A percentile compares a stretch with the other conserved stretches of the same genome.
Evolutionary conservation across 1,139 yeast genomes (phyloP).

Genomic region (Ogataea hybrid): DNA sequence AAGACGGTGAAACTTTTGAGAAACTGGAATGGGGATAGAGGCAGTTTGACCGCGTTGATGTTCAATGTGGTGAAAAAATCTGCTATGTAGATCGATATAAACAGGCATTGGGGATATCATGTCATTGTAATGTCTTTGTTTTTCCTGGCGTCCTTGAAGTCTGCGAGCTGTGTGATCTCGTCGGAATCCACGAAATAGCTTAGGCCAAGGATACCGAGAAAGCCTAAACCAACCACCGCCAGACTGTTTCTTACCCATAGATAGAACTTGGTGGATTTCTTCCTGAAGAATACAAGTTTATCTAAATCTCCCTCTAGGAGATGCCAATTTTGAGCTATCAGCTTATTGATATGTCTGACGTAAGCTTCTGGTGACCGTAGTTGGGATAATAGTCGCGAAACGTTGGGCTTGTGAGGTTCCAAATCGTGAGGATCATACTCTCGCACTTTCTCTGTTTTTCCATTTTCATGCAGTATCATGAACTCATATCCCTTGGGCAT

Average conservation of each 20-base stretch:
- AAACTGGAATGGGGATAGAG: conserved; percentile 79
- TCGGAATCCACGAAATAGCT: conserved; percentile 21
- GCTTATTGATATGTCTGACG: conserved; percentile 34
- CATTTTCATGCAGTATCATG: conserved; percentile 45
- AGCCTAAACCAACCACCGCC: conserved; percentile 31
- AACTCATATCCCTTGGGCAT: conserved; percentile 34
- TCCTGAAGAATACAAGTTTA: conserved; percentile 38
- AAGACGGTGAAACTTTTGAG: conserved; percentile 59
- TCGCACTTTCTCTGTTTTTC: conserved; percentile 38
- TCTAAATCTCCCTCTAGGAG: conserved; percentile 42
- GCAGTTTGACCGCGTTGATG: conserved; percentile 69
- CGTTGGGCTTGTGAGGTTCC: conserved; percentile 10
- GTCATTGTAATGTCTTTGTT: neutral
- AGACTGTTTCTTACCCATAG: conserved; percentile 15
- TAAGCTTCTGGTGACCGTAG: conserved; percentile 37
- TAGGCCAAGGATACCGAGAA: conserved; percentile 16
- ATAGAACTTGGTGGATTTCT: conserved; percentile 15
- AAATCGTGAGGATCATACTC: conserved; percentile 41
- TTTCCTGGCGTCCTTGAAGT: neutral
- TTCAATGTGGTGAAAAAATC: conserved; percentile 37
- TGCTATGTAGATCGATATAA: conserved; percentile 3
- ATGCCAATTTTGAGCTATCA: conserved; percentile 44
- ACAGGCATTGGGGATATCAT: neutral
- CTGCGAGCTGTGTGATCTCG: conserved; percentile 10
- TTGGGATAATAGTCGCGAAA: conserved; percentile 19